Percentiles rank a stretch among this genome's conserved stretches.
Conservation (phyloP, 768 basidiomycete genomes). For the Clavulina sp. region DNA sequence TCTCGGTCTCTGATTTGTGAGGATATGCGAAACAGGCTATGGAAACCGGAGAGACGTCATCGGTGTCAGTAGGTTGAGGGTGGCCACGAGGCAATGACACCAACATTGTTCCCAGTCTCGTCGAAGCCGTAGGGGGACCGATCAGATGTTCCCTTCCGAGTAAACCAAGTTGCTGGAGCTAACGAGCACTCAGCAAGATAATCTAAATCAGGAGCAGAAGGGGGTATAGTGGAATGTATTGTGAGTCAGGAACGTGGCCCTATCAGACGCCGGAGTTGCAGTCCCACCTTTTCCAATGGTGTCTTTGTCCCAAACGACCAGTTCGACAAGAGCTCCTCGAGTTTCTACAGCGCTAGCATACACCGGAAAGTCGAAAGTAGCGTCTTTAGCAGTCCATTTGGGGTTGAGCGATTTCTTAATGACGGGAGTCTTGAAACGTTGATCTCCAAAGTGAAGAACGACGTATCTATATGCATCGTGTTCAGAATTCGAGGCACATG, state of each 20-base stretch:
- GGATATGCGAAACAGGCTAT: background rate
- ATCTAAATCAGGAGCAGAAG: constrained; percentile 1
- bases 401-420: constrained; percentile 2
- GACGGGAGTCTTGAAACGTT: constrained; percentile 3
- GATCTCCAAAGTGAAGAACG: background rate
- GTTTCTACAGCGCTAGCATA: background rate
- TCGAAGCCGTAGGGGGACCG: too few species aligned
- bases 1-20: background rate
- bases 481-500: background rate
- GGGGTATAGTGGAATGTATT: background rate
- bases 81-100: background rate
- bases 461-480: constrained; percentile 2
- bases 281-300: constrained; percentile 6
- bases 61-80: too few species aligned
- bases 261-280: background rate
- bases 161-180: background rate
- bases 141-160: background rate
- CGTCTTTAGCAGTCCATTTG: constrained; percentile 2
- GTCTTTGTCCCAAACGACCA: constrained; percentile 10
- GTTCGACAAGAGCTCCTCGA: constrained; percentile 1
- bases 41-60: too few species aligned
- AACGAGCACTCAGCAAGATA: constrained; percentile 5
- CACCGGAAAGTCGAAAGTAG: constrained; percentile 8
- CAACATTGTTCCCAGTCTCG: background rate
- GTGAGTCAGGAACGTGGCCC: background rate